A percentile compares a stretch with the other conserved stretches of the same genome.
phyloP scores from a whole-genome alignment of 1,284 basidiomycete species.

The Pseudozyma sp. region DNA sequence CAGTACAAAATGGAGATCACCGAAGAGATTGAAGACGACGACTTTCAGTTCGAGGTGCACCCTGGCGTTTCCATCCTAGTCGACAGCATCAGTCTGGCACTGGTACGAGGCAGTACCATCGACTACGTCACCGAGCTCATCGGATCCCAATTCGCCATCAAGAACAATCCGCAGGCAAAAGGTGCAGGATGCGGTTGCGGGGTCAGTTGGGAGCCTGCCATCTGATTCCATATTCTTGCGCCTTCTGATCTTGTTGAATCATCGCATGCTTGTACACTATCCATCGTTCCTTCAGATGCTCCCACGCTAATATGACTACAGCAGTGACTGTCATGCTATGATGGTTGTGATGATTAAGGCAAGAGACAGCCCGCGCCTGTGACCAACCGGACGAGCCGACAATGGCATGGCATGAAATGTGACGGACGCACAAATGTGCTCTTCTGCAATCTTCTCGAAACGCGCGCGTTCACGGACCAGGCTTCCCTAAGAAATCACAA shows the following conservation, averaged over 20 bases:
- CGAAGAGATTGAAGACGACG: constrained; percentile 72
- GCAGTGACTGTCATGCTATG: no score
- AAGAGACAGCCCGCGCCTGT: no score
- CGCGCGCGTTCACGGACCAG: constrained; percentile 7
- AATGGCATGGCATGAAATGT: background rate
- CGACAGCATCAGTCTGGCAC: constrained; percentile 81
- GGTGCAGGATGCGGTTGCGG: constrained; percentile 89
- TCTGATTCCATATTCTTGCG: constrained; percentile 5
- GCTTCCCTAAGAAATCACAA: constrained; percentile 4
- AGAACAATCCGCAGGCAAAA: constrained; percentile 85
- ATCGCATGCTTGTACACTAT: constrained; percentile 5
- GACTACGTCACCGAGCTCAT: constrained; percentile 92
- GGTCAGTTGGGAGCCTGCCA: constrained; percentile 84
- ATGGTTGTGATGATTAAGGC: no score
- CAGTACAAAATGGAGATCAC: constrained; percentile 88
- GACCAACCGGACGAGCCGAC: background rate
- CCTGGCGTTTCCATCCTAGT: constrained; percentile 73
- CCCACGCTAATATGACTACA: background rate
- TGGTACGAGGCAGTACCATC: constrained; percentile 84
- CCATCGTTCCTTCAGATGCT: background rate
- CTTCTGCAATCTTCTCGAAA: constrained; percentile 30
- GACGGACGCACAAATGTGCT: background rate
- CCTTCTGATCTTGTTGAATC: background rate
- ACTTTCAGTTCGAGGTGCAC: constrained; percentile 79
- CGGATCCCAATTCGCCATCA: constrained; percentile 82